Evolutionary conservation across 2,329 filamentous ascomycete genomes (phyloP).

Genomic region (Diaporthe citriasiana): DNA sequence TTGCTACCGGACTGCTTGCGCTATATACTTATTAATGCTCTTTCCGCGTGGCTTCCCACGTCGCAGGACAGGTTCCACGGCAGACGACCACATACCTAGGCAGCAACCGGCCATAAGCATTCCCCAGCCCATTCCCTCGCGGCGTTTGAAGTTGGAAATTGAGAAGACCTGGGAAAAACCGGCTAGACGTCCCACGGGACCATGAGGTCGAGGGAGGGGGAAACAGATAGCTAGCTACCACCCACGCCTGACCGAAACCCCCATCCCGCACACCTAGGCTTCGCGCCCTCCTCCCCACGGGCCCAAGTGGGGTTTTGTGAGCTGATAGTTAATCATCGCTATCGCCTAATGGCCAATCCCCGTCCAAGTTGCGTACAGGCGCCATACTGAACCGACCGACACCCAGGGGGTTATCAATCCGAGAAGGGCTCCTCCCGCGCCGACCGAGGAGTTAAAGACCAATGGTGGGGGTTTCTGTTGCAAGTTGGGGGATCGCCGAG

Average conservation of each 20-base stretch:
- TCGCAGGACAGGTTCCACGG: conserved; percentile 11
- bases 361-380: neutral
- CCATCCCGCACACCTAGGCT: conserved; percentile 31
- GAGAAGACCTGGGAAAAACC: conserved; percentile 1
- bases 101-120: neutral
- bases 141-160: neutral
- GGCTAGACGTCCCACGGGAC: neutral
- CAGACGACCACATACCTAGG: neutral
- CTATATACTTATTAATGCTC: neutral
- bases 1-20: neutral
- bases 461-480: neutral
- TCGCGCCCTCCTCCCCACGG: neutral
- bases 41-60: neutral
- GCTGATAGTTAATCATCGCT: conserved; percentile 29
- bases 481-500: conserved; percentile 24
- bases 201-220: neutral
- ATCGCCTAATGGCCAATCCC: conserved; percentile 30
- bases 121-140: neutral
- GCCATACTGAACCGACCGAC: neutral
- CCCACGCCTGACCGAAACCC: conserved; percentile 22
- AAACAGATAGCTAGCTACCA: neutral
- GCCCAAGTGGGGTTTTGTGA: neutral
- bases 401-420: neutral
- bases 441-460: neutral
- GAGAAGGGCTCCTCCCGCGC: conserved; percentile 1